phyloP scores from a whole-genome alignment of 2,329 filamentous ascomycete genomes.

The Diaporthe helianthi region DNA sequence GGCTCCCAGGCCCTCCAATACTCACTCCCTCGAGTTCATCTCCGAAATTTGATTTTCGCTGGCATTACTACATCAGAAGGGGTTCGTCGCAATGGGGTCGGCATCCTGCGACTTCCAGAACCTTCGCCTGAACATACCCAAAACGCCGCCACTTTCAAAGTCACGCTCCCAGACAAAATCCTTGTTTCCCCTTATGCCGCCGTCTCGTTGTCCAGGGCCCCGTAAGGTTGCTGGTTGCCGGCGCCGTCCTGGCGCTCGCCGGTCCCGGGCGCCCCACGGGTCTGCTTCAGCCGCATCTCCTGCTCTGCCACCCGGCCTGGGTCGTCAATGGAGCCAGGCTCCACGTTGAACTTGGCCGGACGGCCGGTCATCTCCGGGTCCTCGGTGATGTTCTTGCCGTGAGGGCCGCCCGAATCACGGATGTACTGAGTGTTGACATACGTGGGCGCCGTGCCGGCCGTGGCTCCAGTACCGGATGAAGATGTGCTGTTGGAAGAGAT shows the following conservation, averaged over 20 bases:
- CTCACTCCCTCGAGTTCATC: not conserved
- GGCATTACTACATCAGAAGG: not conserved
- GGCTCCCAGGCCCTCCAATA: not conserved
- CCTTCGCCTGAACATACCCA: not conserved
- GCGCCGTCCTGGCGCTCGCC: constrained; percentile 25
- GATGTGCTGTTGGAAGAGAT: not conserved
- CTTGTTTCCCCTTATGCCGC: not conserved
- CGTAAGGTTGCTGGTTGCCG: constrained; percentile 29
- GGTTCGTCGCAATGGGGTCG: not conserved
- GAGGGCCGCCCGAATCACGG: constrained; percentile 35
- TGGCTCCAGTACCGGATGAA: constrained; percentile 29
- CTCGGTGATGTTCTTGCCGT: constrained; percentile 41
- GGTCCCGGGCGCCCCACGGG: constrained; percentile 5
- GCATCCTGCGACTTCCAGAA: not conserved
- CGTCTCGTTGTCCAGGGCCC: constrained; percentile 27
- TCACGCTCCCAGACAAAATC: not conserved
- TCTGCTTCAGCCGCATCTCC: constrained; percentile 22
- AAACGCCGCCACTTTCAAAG: not conserved
- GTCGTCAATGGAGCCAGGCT: constrained; percentile 40
- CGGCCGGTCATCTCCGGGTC: constrained; percentile 39
- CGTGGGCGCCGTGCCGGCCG: constrained; percentile 36
- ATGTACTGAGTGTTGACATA: constrained; percentile 35
- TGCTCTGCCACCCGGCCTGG: constrained; percentile 35
- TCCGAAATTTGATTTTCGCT: constrained; percentile 1
- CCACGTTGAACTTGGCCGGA: constrained; percentile 36